Evolutionary conservation across 2,329 filamentous ascomycete species (phyloP).

Genomic region (Sordariomycetes sp.): DNA sequence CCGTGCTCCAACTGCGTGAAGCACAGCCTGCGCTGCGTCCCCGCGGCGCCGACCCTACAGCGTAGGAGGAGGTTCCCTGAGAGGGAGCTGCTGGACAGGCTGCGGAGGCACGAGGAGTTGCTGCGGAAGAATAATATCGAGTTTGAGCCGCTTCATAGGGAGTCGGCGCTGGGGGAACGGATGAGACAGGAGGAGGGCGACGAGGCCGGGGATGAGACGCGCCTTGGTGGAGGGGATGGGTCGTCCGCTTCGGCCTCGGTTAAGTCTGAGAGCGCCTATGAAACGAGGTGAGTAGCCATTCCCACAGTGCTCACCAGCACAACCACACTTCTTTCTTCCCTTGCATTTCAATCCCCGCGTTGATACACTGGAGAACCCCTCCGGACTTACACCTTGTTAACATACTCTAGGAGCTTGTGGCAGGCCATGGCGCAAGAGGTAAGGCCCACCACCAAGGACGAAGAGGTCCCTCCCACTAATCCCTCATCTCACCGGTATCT

Average conservation of each 20-base stretch:
- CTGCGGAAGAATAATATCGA: conserved; percentile 41
- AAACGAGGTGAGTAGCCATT: no score
- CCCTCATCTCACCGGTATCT: no score
- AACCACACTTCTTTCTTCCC: no score
- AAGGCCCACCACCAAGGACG: neutral
- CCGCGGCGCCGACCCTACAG: conserved; percentile 24
- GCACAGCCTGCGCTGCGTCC: conserved; percentile 31
- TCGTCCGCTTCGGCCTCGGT: neutral
- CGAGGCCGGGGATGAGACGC: no score
- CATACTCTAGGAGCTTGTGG: no score
- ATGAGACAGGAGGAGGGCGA: no score
- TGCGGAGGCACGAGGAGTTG: conserved; percentile 45
- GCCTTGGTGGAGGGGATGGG: no score
- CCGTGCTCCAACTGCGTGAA: conserved; percentile 32
- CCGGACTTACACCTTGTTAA: no score
- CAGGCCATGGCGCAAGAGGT: no score
- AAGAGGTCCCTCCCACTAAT: neutral
- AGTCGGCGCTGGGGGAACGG: neutral
- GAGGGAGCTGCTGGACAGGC: conserved; percentile 43
- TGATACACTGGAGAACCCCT: no score
- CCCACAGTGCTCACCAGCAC: no score
- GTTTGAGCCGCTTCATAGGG: conserved; percentile 34
- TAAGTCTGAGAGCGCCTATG: neutral
- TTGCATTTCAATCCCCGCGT: no score
- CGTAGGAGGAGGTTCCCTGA: conserved; percentile 39